Conservation (phyloP, 805 yeast species). For the Saccharomycopsis javanensis region DNA sequence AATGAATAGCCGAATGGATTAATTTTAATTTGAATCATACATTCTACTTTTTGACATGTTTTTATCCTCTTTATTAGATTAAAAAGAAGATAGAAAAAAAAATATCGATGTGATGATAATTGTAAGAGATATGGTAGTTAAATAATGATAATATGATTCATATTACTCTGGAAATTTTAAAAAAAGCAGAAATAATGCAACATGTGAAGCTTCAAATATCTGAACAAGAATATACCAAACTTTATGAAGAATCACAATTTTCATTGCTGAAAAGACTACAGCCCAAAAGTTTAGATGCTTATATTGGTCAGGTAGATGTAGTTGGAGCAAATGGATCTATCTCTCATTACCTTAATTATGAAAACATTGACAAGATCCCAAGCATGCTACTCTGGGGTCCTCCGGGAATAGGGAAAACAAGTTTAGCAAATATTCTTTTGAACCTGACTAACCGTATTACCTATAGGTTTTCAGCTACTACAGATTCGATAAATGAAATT, state of each 20-base stretch:
- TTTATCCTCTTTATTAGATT: too few relatives aligned
- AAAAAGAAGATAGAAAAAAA: too few relatives aligned
- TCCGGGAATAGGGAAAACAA: constrained; percentile 89
- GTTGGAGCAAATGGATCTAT: constrained; percentile 53
- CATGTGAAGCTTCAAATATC: neutral
- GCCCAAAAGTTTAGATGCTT: constrained; percentile 61
- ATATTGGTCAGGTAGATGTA: constrained; percentile 79
- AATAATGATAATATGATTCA: neutral
- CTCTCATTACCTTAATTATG: constrained; percentile 51
- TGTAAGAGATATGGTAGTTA: too few relatives aligned
- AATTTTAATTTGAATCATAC: too few relatives aligned
- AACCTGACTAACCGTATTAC: constrained; percentile 32
- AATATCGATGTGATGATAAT: neutral
- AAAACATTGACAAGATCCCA: constrained; percentile 46
- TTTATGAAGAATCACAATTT: constrained; percentile 8
- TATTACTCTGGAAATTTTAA: neutral
- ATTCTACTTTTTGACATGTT: too few relatives aligned
- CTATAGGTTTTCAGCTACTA: constrained; percentile 78
- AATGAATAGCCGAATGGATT: too few relatives aligned
- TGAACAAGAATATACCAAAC: constrained; percentile 7
- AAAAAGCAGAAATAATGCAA: neutral
- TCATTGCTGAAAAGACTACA: constrained; percentile 73
- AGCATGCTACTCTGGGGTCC: constrained; percentile 92
- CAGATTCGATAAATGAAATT: constrained; percentile 15
- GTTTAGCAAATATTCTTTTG: constrained; percentile 53